Percentiles rank a stretch among this genome's conserved stretches.
Evolutionary conservation across 176 grass and related monocot genomes (phyloP).

Genomic region (Lolium rigidum): DNA sequence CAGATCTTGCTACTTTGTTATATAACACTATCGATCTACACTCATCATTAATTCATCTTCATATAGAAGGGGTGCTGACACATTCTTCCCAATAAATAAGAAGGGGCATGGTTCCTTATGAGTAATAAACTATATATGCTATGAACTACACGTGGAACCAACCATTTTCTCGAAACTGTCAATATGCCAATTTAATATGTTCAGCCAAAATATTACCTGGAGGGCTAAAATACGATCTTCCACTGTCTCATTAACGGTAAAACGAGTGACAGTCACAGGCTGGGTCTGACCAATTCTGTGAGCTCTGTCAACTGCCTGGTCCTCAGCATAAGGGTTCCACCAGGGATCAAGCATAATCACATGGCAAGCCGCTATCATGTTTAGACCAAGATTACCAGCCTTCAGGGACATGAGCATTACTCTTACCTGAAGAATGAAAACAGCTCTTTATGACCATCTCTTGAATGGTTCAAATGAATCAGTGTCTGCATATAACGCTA

Average conservation of each 20-base stretch:
- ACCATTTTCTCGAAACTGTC: background rate
- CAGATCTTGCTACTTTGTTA: background rate
- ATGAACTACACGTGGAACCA: background rate
- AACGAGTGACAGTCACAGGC: conserved; percentile 68
- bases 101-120: background rate
- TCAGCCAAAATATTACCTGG: conserved; percentile 53
- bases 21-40: background rate
- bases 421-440: conserved; percentile 59
- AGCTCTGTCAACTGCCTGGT: conserved; percentile 80
- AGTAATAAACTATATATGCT: background rate
- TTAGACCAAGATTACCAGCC: conserved; percentile 82
- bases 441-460: background rate
- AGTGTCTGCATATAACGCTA: background rate
- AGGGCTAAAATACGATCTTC: conserved; percentile 86
- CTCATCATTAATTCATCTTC: background rate
- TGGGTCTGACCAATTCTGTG: conserved; percentile 83
- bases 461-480: background rate
- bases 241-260: conserved; percentile 70
- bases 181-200: background rate
- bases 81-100: background rate
- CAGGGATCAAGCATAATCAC: conserved; percentile 91
- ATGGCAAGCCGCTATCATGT: conserved; percentile 79
- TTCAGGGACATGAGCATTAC: conserved; percentile 93
- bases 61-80: background rate
- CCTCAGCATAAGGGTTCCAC: conserved; percentile 87